Evolutionary conservation across 148 eudicot genomes (phyloP).

Genomic region (Rhododendron mucronatum): DNA sequence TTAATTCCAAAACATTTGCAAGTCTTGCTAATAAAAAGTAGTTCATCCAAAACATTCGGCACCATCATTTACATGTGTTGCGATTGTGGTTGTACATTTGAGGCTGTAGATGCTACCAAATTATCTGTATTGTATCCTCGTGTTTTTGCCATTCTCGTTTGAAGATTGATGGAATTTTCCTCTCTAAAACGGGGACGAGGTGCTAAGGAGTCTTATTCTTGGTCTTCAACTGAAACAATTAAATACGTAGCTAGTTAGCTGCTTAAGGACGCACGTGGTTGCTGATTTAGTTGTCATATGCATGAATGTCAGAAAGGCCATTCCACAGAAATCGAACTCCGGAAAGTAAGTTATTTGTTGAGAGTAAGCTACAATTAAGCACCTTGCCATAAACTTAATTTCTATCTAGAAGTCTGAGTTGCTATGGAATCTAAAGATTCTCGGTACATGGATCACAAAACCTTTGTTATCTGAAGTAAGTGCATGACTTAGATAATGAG

Average conservation of each 20-base stretch:
- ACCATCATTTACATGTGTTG: background rate
- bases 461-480: background rate
- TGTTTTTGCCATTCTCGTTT: background rate
- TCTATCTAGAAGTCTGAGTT: background rate
- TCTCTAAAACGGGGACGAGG: background rate
- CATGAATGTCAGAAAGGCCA: background rate
- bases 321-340: background rate
- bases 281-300: background rate
- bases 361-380: background rate
- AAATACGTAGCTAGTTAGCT: background rate
- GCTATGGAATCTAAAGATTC: constrained; percentile 1
- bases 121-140: background rate
- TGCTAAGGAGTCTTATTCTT: background rate
- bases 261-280: background rate
- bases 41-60: too few species aligned
- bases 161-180: background rate
- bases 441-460: background rate
- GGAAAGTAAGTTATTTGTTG: background rate
- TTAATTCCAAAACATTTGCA: background rate
- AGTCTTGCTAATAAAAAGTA: too few species aligned
- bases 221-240: background rate
- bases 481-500: background rate
- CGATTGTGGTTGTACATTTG: background rate
- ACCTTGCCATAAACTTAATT: background rate
- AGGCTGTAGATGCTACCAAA: background rate